Percentiles rank a stretch among this genome's conserved stretches.
Evolutionary conservation across 163 green algal species (phyloP).

Genomic region (Chlamydomonas reinhardtii): DNA sequence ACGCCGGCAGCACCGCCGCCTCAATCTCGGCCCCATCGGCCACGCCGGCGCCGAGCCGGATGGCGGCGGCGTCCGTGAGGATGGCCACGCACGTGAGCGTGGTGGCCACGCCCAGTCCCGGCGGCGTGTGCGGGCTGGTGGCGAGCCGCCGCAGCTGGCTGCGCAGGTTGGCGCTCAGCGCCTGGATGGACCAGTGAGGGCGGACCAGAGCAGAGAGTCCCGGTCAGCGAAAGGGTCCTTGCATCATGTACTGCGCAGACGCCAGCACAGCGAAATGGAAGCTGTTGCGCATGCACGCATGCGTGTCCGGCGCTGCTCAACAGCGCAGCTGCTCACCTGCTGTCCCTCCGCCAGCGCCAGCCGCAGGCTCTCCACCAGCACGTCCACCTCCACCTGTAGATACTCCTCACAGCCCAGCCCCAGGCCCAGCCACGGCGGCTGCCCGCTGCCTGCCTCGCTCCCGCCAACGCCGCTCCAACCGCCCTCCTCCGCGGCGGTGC

Average conservation of each 20-base stretch:
- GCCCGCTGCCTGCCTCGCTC: background rate
- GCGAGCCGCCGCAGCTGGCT: background rate
- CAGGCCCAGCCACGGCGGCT: conserved; percentile 1
- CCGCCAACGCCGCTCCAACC: background rate
- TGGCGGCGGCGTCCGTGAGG: background rate
- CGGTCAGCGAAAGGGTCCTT: too few species aligned
- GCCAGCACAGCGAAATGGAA: too few species aligned
- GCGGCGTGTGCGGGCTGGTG: background rate
- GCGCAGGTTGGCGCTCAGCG: conserved; percentile 19
- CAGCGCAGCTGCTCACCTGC: background rate
- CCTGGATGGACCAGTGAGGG: background rate
- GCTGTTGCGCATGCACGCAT: too few species aligned
- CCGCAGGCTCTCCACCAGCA: conserved; percentile 30
- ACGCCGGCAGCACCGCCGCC: background rate
- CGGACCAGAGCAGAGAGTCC: too few species aligned
- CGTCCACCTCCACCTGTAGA: background rate
- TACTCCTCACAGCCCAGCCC: background rate
- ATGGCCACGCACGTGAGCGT: too few species aligned
- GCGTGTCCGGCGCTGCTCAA: too few species aligned
- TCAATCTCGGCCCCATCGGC: too few species aligned
- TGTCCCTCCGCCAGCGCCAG: conserved; percentile 25
- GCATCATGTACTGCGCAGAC: too few species aligned
- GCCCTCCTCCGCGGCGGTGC: background rate
- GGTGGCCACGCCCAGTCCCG: background rate
- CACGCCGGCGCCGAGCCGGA: background rate